Evolutionary conservation across 345 rosid species (phyloP).

Genomic region (Eucalyptus paniculata): DNA sequence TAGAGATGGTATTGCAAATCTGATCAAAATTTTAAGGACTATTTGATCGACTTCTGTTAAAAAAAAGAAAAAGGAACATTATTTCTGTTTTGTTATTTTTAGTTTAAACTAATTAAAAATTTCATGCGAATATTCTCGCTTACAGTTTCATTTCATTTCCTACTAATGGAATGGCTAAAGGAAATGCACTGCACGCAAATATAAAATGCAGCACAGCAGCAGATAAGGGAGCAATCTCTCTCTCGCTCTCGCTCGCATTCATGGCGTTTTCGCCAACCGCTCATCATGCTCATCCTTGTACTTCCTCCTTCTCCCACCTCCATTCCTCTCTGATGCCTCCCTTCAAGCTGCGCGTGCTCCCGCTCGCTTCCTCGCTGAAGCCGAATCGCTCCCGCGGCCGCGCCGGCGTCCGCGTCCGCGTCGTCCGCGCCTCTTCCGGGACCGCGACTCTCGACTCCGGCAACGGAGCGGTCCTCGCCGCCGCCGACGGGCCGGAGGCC

Average conservation of each 20-base stretch:
- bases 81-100: neutral
- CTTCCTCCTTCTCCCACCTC: neutral
- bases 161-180: neutral
- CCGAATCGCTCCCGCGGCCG: neutral
- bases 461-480: conserved; percentile 30
- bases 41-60: accelerated
- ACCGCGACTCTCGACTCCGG: conserved; percentile 24
- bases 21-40: accelerated
- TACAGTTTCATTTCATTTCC: neutral
- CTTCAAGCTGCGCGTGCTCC: neutral
- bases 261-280: neutral
- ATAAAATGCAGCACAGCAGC: neutral
- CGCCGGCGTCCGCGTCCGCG: neutral
- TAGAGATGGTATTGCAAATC: accelerated
- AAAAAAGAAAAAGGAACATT: neutral
- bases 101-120: neutral
- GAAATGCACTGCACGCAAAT: neutral
- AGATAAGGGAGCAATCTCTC: neutral
- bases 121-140: neutral
- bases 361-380: neutral
- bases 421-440: neutral
- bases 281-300: neutral
- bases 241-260: neutral
- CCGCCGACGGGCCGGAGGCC: conserved; percentile 1
- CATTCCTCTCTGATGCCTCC: neutral